These are phyloP conservation scores for Micractinium sp. DNA, from an alignment of 139 green algal genomes.

Conservation along the genomic window DNA sequence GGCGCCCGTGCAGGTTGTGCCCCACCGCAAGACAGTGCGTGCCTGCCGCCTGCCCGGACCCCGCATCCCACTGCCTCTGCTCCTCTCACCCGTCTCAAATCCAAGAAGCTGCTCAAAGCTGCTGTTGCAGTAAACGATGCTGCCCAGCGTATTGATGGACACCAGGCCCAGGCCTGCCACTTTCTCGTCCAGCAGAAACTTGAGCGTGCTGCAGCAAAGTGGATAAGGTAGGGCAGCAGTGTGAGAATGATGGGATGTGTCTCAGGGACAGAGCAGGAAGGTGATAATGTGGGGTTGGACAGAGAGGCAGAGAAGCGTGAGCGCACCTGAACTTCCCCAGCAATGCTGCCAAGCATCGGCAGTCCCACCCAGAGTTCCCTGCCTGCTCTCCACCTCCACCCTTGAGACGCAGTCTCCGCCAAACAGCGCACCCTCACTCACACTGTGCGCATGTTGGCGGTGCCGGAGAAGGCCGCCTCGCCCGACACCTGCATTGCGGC, in stretches of 20 bases:
- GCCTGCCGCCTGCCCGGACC: not conserved
- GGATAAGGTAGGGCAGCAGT: not conserved
- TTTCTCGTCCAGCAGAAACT: not conserved
- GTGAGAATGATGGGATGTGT: not conserved
- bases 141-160: not conserved
- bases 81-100: not conserved
- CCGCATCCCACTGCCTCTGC: not conserved
- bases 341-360: not conserved
- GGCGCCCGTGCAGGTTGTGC: no score
- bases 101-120: slow-evolving; percentile 2
- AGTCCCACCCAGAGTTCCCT: not conserved
- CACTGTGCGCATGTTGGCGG: not conserved
- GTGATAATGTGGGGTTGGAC: not conserved
- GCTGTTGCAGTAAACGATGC: not conserved
- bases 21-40: no score
- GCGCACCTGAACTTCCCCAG: not conserved
- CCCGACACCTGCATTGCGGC: not conserved
- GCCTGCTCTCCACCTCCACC: not conserved
- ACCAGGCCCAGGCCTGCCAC: slow-evolving; percentile 13
- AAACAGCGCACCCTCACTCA: not conserved
- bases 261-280: not conserved
- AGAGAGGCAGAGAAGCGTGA: not conserved
- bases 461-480: not conserved
- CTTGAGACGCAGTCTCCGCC: no score
- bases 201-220: not conserved